A percentile compares a stretch with the other conserved stretches of the same genome.
phyloP scores from a whole-genome alignment of 2,329 filamentous ascomycete species.

The Bipolaris bicolor region DNA sequence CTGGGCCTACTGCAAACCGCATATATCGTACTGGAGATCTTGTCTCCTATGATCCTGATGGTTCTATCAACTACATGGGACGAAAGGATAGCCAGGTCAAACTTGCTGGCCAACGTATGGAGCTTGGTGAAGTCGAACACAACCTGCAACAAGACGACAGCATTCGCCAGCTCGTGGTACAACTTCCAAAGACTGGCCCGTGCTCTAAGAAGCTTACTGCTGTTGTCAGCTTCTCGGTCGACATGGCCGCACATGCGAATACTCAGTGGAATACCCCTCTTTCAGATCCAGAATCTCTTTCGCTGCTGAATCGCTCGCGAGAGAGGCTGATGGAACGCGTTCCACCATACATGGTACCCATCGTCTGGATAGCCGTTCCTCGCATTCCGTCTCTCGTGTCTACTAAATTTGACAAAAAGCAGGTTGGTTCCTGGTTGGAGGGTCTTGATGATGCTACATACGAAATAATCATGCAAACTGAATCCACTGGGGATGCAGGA shows the following conservation, averaged over 20 bases:
- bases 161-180: constrained; percentile 51
- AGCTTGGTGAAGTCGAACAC: constrained; percentile 45
- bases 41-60: constrained; percentile 37
- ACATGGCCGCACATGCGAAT: constrained; percentile 25
- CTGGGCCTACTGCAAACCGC: constrained; percentile 9
- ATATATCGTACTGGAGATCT: constrained; percentile 46
- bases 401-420: constrained; percentile 41
- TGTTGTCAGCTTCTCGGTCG: constrained; percentile 49
- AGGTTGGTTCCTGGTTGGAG: constrained; percentile 54
- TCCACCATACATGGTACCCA: constrained; percentile 43
- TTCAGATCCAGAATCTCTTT: constrained; percentile 35
- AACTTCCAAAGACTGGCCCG: constrained; percentile 51
- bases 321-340: constrained; percentile 32
- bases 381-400: constrained; percentile 39
- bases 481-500: constrained; percentile 31
- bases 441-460: constrained; percentile 49
- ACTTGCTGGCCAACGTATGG: constrained; percentile 44
- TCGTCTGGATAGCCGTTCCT: constrained; percentile 47
- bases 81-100: constrained; percentile 46
- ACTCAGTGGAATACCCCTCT: constrained; percentile 39
- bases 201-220: constrained; percentile 54
- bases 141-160: constrained; percentile 33
- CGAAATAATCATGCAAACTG: constrained; percentile 49
- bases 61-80: constrained; percentile 38
- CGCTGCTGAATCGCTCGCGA: constrained; percentile 42